Conservation (phyloP, 1,284 basidiomycete genomes). For the Taiwanofungus camphoratus region DNA sequence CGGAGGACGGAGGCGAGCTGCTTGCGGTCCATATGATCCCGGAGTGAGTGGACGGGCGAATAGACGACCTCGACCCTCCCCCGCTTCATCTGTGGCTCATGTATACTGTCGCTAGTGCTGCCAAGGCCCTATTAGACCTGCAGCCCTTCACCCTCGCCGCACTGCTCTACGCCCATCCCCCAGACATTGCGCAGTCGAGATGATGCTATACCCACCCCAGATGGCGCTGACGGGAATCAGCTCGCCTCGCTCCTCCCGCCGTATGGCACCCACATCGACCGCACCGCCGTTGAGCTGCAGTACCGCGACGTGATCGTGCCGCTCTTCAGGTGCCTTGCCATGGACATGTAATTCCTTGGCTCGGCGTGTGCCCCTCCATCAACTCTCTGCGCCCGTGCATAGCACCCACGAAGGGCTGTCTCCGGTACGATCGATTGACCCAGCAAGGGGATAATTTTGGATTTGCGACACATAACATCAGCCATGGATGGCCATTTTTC, state of each 20-base stretch:
- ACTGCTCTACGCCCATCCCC: slow-evolving; percentile 31
- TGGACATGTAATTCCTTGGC: slow-evolving; percentile 73
- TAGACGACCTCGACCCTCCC: slow-evolving; percentile 33
- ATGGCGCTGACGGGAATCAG: slow-evolving; percentile 63
- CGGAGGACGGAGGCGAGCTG: slow-evolving; percentile 41
- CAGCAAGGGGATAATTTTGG: too few relatives aligned
- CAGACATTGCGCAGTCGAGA: slow-evolving; percentile 26
- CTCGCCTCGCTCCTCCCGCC: slow-evolving; percentile 55
- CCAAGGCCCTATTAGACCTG: slow-evolving; percentile 20
- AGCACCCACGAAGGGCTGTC: too few relatives aligned
- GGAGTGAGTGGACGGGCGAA: slow-evolving; percentile 57
- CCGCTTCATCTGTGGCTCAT: too few relatives aligned
- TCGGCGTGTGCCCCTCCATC: slow-evolving; percentile 59
- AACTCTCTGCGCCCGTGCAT: slow-evolving; percentile 9
- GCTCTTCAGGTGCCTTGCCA: slow-evolving; percentile 65
- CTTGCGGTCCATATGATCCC: slow-evolving; percentile 63
- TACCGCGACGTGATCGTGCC: slow-evolving; percentile 69
- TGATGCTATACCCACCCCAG: slow-evolving; percentile 55
- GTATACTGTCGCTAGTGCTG: background rate
- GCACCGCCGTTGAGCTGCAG: slow-evolving; percentile 42
- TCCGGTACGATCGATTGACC: too few relatives aligned
- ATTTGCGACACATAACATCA: too few relatives aligned
- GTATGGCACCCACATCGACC: slow-evolving; percentile 50
- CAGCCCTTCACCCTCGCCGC: slow-evolving; percentile 33
- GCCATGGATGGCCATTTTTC: too few relatives aligned